Evolutionary conservation across 805 yeast genomes (phyloP).

Genomic region (Schwanniomyces yamadae): DNA sequence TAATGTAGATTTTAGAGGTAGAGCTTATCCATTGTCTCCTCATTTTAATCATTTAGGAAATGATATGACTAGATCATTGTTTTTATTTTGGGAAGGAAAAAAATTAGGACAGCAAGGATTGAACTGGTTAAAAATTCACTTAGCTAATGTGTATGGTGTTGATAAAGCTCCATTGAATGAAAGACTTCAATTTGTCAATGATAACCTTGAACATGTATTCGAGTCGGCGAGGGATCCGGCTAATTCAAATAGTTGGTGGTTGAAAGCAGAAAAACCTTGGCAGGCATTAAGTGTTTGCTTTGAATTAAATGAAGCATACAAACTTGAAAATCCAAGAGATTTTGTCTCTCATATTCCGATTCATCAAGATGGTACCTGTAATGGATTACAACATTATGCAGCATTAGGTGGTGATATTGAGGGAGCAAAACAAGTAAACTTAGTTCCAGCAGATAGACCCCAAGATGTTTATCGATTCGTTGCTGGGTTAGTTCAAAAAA

Average conservation of each 20-base stretch:
- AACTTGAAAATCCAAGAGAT: constrained; percentile 61
- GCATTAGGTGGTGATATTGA: constrained; percentile 83
- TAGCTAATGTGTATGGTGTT: constrained; percentile 70
- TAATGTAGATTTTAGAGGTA: constrained; percentile 77
- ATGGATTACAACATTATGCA: constrained; percentile 84
- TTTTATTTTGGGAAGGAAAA: constrained; percentile 76
- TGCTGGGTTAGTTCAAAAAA: constrained; percentile 57
- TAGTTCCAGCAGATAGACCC: constrained; percentile 69
- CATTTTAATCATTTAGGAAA: constrained; percentile 80
- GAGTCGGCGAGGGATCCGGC: constrained; percentile 66
- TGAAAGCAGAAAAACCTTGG: constrained; percentile 78
- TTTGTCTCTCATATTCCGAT: constrained; percentile 72
- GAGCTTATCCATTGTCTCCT: constrained; percentile 81
- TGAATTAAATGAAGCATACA: constrained; percentile 62
- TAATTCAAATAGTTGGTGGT: constrained; percentile 63
- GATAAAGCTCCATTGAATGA: constrained; percentile 70
- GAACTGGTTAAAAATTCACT: constrained; percentile 72
- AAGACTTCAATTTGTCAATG: constrained; percentile 58
- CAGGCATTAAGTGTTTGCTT: constrained; percentile 71
- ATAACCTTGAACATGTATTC: constrained; percentile 52
- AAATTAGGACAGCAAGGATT: constrained; percentile 63
- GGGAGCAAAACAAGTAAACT: constrained; percentile 79
- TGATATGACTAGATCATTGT: constrained; percentile 70
- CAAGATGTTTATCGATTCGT: constrained; percentile 76
- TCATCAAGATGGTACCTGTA: constrained; percentile 86